Evolutionary conservation across 306 rosid species (phyloP), one percentile per base, ranked within the genome.

Genomic region (Prunus mongolica): DNA sequence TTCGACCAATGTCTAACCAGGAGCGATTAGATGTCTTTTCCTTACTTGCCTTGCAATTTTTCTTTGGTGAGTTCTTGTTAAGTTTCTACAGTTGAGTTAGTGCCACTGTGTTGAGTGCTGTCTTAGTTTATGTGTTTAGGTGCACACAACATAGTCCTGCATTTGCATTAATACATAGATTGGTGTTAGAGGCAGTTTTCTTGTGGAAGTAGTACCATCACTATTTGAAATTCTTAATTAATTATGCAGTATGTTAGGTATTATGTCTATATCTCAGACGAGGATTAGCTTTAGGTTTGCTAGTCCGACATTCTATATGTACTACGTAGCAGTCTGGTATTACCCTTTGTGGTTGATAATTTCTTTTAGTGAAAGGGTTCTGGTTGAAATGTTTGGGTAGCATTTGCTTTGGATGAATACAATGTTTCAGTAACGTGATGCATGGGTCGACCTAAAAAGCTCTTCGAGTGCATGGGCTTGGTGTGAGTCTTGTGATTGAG

Each of bases 1-100:
- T 52, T 64, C 9, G 41, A 50, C 72, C 61, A 44, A 78, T 52
- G 45, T 77, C 72, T 72, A 68, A 67, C 77, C 22, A 32, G 34
- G 34, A 51, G 49, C 24, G 5, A 9, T 44, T 66, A 28, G 28
- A 16, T 18, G n/a, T 78, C 18, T 12, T 3, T 25, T 71, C 47
- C 24, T 54, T 28, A 55, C 3, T 54, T 52, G 38, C 41, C 28
- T 65, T 65, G 73, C 12, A 38, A 75, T n/a, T 8, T 76, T 28
- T 13, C 44, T 55, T 20, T 38, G 9, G 16, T 38, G 34, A 22
- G 20, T n/a, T 30, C 64, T 69, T 71, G 32, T 34, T 22, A 72
- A 49, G 32, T 49, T 69, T 49, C 4, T 27, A 25, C 56, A 27
- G 45, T 49, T 5, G 14, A 22, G 54, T 24, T 14, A 46, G 76